Evolutionary conservation across 257 asterid genomes (phyloP).

Genomic region (Ehretia macrophylla): DNA sequence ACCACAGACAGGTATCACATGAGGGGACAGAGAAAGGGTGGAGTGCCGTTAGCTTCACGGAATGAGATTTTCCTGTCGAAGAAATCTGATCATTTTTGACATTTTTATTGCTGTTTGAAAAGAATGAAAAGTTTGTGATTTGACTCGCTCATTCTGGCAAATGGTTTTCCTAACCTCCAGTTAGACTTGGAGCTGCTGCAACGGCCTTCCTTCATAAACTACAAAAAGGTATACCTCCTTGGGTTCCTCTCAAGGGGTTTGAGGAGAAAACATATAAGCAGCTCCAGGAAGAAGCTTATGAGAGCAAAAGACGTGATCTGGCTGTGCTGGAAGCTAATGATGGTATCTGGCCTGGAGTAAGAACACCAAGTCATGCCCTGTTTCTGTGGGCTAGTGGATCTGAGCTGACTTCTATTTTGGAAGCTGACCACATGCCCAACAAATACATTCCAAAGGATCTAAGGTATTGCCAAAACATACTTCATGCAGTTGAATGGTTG

Average conservation of each 20-base stretch:
- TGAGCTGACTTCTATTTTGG: constrained; percentile 79
- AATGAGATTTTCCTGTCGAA: too few species aligned
- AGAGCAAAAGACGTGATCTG: constrained; percentile 77
- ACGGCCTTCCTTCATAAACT: constrained; percentile 84
- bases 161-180: constrained; percentile 40
- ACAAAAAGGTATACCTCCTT: constrained; percentile 90
- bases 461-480: constrained; percentile 38
- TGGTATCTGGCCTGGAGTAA: constrained; percentile 91
- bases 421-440: constrained; percentile 98
- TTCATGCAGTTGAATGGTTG: background rate
- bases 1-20: too few species aligned
- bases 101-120: background rate
- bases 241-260: constrained; percentile 96
- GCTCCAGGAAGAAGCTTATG: constrained; percentile 86
- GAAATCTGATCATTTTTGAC: too few species aligned
- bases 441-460: constrained; percentile 80
- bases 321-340: constrained; percentile 87
- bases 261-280: constrained; percentile 88
- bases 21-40: too few species aligned
- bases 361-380: constrained; percentile 88
- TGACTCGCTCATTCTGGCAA: background rate
- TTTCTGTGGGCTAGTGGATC: constrained; percentile 99
- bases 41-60: too few species aligned
- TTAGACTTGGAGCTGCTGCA: constrained; percentile 87
- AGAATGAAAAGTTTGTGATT: background rate